These are phyloP conservation scores for Ramichloridium luteum DNA, from an alignment of 2,329 filamentous ascomycete species.

Conservation along the genomic window DNA sequence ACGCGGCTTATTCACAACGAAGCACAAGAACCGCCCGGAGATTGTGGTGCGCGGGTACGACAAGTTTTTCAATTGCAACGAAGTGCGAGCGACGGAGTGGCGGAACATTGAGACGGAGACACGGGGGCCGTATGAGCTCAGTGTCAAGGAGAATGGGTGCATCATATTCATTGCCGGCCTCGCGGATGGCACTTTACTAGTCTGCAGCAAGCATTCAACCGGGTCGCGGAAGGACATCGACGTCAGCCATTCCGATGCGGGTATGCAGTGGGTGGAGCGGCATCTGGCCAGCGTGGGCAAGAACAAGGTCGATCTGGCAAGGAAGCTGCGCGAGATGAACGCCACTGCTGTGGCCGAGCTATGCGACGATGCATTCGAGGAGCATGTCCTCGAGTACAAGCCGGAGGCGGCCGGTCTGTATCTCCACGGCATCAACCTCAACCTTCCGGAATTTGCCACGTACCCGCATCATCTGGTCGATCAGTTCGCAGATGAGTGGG, in stretches of 20 bases:
- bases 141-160: constrained; percentile 97
- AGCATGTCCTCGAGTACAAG: constrained; percentile 86
- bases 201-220: constrained; percentile 99
- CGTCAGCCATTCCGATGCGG: constrained; percentile 71
- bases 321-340: constrained; percentile 65
- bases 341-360: constrained; percentile 91
- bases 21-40: constrained; percentile 52
- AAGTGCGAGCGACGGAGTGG: constrained; percentile 76
- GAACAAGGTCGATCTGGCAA: constrained; percentile 65
- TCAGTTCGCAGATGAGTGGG: constrained; percentile 81
- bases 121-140: constrained; percentile 81
- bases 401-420: constrained; percentile 79
- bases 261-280: constrained; percentile 67
- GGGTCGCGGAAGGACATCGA: constrained; percentile 60
- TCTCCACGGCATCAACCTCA: constrained; percentile 90
- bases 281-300: constrained; percentile 70
- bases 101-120: constrained; percentile 62
- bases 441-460: constrained; percentile 82
- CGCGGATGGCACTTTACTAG: constrained; percentile 75
- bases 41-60: constrained; percentile 88
- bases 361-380: constrained; percentile 91
- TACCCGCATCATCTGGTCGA: constrained; percentile 76
- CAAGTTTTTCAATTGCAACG: constrained; percentile 94
- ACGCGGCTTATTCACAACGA: constrained; percentile 83
- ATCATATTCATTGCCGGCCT: constrained; percentile 95